Evolutionary conservation across 257 asterid genomes (phyloP), one percentile per base, ranked within the genome.

Genomic region (Nicotiana paniculata): DNA sequence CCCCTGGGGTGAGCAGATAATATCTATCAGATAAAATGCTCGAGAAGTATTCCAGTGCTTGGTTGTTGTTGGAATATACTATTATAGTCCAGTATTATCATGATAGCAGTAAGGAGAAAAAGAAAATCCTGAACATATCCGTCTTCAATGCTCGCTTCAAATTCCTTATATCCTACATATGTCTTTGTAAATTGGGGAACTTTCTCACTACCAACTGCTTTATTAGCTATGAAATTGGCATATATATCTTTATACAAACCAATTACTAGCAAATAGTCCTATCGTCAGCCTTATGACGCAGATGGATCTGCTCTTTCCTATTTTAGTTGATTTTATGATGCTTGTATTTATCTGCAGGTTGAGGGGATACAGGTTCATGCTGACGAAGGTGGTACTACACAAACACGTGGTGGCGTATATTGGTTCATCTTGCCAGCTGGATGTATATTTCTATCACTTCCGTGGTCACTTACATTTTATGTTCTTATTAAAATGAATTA

Each of bases 371-470:
- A 86, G 48, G 81, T 86, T 81, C 87, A 81, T 63, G 87, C 89
- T 6, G 80, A 86, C 28, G 87, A 86, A 77, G 87, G 89, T 12
- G 89, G 89, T 10, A 82, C 83, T 53, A 86, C 89, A 9, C 83
- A 86, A 55, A 86, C 89, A 0, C 89, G 89, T 26, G 89, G 89
- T 17, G 89, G 89, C 21, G 83, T 83, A 66, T 86, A 86, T 64
- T 86, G 89, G 89, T 81, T 86, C 82, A 86, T 86, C 48, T 74
- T 86, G 72, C 89, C 89, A 17, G 89, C 89, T 77, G 89, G 89
- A 86, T 86, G 87, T 86, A 86, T 30, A 82, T 82, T n/a, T 39
- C 51, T 79, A 7, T 11, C 9, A 57, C 24, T 32, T 58, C 66
- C 46, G 16, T 75, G 16, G 80, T 1, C 17, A 51, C 57, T 51